These are phyloP conservation scores for Selaginella tamariscina DNA, from an alignment of 75 land plant genomes.

Conservation along the genomic window DNA sequence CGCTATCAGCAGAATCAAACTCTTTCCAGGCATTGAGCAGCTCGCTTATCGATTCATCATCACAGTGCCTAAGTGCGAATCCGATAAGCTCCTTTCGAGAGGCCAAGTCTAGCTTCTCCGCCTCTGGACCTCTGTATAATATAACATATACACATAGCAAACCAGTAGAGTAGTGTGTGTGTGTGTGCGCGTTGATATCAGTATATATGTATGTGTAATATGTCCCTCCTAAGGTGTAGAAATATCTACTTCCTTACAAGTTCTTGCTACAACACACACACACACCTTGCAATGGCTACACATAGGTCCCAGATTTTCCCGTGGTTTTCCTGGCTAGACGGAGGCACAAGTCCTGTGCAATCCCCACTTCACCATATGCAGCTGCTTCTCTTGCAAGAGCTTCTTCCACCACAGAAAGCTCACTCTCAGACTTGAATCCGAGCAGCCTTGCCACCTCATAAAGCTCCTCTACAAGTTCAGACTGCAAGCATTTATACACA, in stretches of 20 bases:
- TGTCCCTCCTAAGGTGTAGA: no score
- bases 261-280: no score
- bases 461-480: slow-evolving; percentile 47
- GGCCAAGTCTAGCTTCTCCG: slow-evolving; percentile 51
- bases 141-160: no score
- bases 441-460: slow-evolving; percentile 79
- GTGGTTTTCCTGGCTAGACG: slow-evolving; percentile 58
- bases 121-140: slow-evolving; percentile 68
- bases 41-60: slow-evolving; percentile 82
- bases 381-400: slow-evolving; percentile 96
- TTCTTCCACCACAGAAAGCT: slow-evolving; percentile 68
- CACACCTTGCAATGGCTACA: slow-evolving; percentile 87
- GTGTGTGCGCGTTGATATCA: no score
- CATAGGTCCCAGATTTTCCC: slow-evolving; percentile 91
- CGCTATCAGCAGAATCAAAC: slow-evolving; percentile 45
- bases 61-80: slow-evolving; percentile 89
- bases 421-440: slow-evolving; percentile 56
- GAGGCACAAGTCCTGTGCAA: slow-evolving; percentile 82
- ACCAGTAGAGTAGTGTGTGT: no score
- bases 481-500: no score
- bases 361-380: slow-evolving; percentile 68
- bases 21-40: slow-evolving; percentile 89
- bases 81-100: slow-evolving; percentile 76
- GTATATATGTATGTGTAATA: no score
- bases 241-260: no score